Conservation (phyloP, 2,329 filamentous ascomycete genomes). For the Claviceps sorghi region DNA sequence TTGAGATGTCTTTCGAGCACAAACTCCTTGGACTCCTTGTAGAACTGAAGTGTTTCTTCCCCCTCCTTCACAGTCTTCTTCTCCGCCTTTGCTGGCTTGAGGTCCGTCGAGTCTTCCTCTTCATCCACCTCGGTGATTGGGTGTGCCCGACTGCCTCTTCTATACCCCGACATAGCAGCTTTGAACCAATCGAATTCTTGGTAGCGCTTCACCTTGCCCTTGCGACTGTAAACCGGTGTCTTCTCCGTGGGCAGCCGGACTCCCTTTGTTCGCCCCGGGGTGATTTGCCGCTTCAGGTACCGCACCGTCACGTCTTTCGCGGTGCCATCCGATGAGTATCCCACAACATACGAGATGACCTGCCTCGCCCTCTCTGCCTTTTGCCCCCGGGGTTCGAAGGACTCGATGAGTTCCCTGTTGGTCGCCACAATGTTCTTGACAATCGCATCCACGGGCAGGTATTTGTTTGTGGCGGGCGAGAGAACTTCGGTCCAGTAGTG, state of each 20-base stretch:
- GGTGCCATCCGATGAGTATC: constrained; percentile 67
- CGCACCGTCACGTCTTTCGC: constrained; percentile 91
- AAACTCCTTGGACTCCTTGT: constrained; percentile 74
- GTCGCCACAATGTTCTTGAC: constrained; percentile 55
- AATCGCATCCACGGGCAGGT: constrained; percentile 63
- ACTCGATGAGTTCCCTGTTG: constrained; percentile 55
- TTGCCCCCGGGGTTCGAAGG: constrained; percentile 67
- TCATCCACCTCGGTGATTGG: constrained; percentile 60
- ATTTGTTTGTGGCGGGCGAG: constrained; percentile 66
- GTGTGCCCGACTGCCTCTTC: constrained; percentile 28
- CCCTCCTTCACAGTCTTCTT: constrained; percentile 61
- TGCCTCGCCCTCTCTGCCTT: constrained; percentile 79
- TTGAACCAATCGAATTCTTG: constrained; percentile 84
- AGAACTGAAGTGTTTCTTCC: constrained; percentile 72
- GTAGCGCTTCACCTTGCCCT: constrained; percentile 63
- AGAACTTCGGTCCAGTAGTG: constrained; percentile 89
- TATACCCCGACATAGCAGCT: constrained; percentile 60
- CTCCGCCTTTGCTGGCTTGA: constrained; percentile 57
- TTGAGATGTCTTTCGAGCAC: constrained; percentile 76
- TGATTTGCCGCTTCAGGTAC: constrained; percentile 67
- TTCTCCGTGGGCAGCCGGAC: constrained; percentile 66
- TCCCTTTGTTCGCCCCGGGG: constrained; percentile 84
- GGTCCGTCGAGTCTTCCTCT: constrained; percentile 61
- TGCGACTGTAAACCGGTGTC: constrained; percentile 60
- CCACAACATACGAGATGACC: constrained; percentile 78